Base-by-base conservation (phyloP, 2,329 filamentous ascomycete species). In the Fusarium agapanthi region DNA sequence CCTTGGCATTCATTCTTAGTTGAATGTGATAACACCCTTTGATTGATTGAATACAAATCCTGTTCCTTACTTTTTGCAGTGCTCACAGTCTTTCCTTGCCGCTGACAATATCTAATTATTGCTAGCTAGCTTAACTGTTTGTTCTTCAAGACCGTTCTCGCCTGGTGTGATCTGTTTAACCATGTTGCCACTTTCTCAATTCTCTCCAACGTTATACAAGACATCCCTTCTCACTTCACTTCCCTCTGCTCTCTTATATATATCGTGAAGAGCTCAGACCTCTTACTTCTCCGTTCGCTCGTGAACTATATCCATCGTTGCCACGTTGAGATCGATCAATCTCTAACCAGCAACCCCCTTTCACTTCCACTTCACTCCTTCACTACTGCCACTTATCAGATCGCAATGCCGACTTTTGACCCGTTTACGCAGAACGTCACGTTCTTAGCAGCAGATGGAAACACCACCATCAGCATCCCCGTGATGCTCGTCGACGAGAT, bases 371-470 rank as follows among this genome's bases (percentile, higher is more conserved):
- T 47, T 30, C 44, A 47, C 20, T 47, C 44, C 26, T 47, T 47
- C 44, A 47, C 44, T 47, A n/a, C 38, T 16, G 7, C 37, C 12
- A 40, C 38, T n/a, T 30, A 68, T 24, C 37, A 56, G 45, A 43
- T 20, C 61, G 65, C 47, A 44, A 80, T 79, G 78, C 68, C 43
- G 32, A 44, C 51, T 70, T 83, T 83, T 69, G 75, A 84, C 61
- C 82, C 80, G 13, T 79, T 76, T 48, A 69, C 65, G 28, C 84
- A 86, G 64, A 77, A 77, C 65, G 75, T 83, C 61, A 78, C 76
- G 56, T 78, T 86, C 67, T 66, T 81, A 53, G 74, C 57, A 34
- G 43, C 77, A 18, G 81, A 84, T 71, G 80, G 80, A 51, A 53
- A 69, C 54, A 81, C 77, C 1, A 61, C 73, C 18, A 75, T 83